Conservation (phyloP, 2,329 filamentous ascomycete species). For the Xylaria sp. region DNA sequence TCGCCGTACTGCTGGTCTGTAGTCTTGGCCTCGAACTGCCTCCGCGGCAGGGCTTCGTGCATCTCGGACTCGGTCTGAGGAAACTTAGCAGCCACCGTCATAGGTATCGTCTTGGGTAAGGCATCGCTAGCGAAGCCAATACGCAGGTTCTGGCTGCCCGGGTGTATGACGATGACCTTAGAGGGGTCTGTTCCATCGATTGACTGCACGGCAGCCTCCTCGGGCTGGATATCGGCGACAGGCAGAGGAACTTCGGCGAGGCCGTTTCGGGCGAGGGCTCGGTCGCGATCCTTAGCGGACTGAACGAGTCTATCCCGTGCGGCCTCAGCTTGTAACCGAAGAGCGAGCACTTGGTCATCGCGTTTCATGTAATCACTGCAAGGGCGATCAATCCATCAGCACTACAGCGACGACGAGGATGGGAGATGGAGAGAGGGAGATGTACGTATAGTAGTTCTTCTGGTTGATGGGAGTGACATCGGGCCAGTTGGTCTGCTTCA, state of each 20-base stretch:
- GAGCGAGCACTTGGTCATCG: conserved; percentile 93
- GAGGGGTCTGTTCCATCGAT: conserved; percentile 77
- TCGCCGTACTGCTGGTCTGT: conserved; percentile 88
- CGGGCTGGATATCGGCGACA: conserved; percentile 68
- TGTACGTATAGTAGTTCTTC: conserved; percentile 98
- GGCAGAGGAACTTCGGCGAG: conserved; percentile 72
- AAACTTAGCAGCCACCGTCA: conserved; percentile 87
- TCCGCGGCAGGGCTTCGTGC: conserved; percentile 79
- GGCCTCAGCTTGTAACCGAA: conserved; percentile 89
- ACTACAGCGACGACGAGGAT: not conserved
- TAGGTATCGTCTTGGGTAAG: conserved; percentile 91
- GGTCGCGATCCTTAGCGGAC: conserved; percentile 86
- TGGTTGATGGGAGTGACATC: conserved; percentile 95
- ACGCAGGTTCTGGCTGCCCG: conserved; percentile 93
- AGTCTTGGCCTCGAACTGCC: conserved; percentile 70
- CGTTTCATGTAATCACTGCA: conserved; percentile 94
- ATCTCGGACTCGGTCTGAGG: conserved; percentile 85
- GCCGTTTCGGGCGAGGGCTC: conserved; percentile 80
- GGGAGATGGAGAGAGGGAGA: not conserved
- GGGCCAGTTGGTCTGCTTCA: conserved; percentile 95
- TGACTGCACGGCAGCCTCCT: conserved; percentile 65
- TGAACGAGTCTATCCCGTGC: conserved; percentile 85
- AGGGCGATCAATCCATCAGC: conserved; percentile 40
- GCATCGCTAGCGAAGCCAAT: conserved; percentile 97
- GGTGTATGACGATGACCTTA: conserved; percentile 93